A percentile compares a stretch with the other conserved stretches of the same genome.
These are phyloP conservation scores for Bipolaris victoriae DNA, from an alignment of 2,329 filamentous ascomycete species.

Conservation along the genomic window DNA sequence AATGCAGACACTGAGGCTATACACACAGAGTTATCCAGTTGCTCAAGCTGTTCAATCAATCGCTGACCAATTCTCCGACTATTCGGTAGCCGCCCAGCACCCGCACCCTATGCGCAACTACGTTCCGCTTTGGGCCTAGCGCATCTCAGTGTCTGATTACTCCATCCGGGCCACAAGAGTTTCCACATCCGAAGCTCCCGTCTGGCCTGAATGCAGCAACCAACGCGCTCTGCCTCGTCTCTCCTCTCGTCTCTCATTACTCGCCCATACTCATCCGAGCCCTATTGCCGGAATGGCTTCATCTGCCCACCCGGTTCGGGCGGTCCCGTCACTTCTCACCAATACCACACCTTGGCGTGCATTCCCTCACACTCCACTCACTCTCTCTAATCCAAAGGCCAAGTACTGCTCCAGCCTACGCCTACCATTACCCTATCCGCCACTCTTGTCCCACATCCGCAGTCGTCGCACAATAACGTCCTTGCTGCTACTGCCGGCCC, in stretches of 20 bases:
- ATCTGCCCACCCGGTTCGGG: slow-evolving; percentile 21
- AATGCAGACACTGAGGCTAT: no score
- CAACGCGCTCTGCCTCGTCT: background rate
- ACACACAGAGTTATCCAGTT: no score
- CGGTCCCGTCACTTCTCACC: slow-evolving; percentile 27
- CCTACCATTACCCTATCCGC: slow-evolving; percentile 1
- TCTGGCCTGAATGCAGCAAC: background rate
- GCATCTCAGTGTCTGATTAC: slow-evolving; percentile 8
- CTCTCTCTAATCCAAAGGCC: slow-evolving; percentile 24
- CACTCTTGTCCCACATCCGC: slow-evolving; percentile 11
- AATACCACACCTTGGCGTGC: no score
- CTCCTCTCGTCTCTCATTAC: background rate
- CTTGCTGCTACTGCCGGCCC: slow-evolving; percentile 2
- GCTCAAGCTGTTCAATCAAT: slow-evolving; percentile 8
- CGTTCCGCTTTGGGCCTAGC: slow-evolving; percentile 5
- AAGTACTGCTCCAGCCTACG: no score
- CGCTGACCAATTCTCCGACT: slow-evolving; percentile 30
- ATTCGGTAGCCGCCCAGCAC: slow-evolving; percentile 19
- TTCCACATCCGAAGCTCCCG: slow-evolving; percentile 30
- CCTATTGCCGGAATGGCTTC: slow-evolving; percentile 8
- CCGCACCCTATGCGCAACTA: background rate
- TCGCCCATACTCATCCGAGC: background rate
- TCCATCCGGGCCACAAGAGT: slow-evolving; percentile 21
- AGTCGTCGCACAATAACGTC: slow-evolving; percentile 19
- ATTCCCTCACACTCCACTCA: slow-evolving; percentile 2